Base-by-base conservation (phyloP, 2,329 filamentous ascomycete species). In the Zalaria sp. region DNA sequence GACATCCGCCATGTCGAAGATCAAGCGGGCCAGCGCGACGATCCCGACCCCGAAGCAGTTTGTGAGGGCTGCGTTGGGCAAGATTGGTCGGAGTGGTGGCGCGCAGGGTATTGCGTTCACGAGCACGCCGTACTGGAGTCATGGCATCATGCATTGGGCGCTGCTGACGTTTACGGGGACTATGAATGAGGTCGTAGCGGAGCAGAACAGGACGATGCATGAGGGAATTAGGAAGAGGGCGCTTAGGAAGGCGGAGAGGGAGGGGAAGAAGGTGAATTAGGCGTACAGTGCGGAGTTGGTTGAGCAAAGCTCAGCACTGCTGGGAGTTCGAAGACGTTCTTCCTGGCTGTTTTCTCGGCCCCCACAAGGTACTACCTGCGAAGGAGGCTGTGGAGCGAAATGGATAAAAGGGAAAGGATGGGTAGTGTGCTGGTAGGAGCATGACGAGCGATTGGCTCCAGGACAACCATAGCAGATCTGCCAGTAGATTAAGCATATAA, bases 1-100 rank as follows among this genome's bases (percentile, higher is more conserved):
- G 54, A 93, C 87, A 4, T 89, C 85, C 1, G 86, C 89, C 56
- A 98, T 98, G 91, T 89, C 83, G 65, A 98, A 98, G 73, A 78
- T 98, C 53, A 81, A 85, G 54, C 81, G 80, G 43, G 69, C 86
- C 0, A 89, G 76, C 48, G 63, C 79, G 37, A 67, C 87, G 43
- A 82, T 96, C 37, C 91, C 91, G 6, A 86, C 73, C 45, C 83
- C 89, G 9, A 81, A 80, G 59, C 68, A 72, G 41, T 96, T 96
- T 60, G 91, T 98, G 43, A 76, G 74, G 53, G 69, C 83, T 5
- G 77, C 82, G 0, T 67, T 98, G 44, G 67, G 73, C 48, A 94
- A 91, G 70, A 73, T 98, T 53, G 89, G 89, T 6, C 65, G 77
- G 38, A 76, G 75, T 43, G 83, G 85, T 46, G 78, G 82, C 39